Base-by-base conservation (phyloP, 768 basidiomycete genomes). In the Polyporus arcularius region DNA sequence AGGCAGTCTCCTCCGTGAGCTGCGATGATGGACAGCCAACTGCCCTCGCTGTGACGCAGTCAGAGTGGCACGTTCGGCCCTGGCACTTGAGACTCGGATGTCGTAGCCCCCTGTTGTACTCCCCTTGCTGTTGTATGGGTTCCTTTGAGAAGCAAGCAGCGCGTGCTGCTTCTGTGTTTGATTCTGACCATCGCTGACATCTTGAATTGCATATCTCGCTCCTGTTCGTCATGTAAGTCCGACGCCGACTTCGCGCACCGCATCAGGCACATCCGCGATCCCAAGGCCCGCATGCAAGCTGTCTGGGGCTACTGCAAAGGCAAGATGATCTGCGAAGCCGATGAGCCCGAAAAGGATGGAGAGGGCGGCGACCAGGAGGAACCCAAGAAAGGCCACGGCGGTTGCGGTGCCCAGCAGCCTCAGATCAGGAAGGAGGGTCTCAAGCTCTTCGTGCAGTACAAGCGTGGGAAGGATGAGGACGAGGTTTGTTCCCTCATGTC, bases 391-490 rank as follows among this genome's bases (percentile, higher is more conserved):
- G 93, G 94, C 2, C 97, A 98, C 62, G 96, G 94, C n/a, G 97
- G 97, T 15, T 98, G 97, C 74, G 97, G 97, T 46, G 93, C 95
- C 69, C 74, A 82, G 30, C 97, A 99, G 73, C 97, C 97, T 0
- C 78, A 82, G 53, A 84, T 98, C 68, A 79, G 97, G 63, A 98
- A 96, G 78, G 97, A 99, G 73, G 97, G 94, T 11, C 74, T 98
- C 61, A 98, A 98, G 76, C 80, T 98, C 30, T 96, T 95, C 69
- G 85, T 94, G 26, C 92, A 96, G 63, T 96, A 95, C 80, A 98
- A 97, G 78, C 89, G 91, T 68, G 77, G 86, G n/a, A 94, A 93
- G 73, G 94, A 96, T 65, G 93, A 96, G 57, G 94, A 94, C 60
- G 97, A 98, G 81, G 93, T 93, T 72, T 66, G 87, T 84, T n/a